phyloP scores from a whole-genome alignment of 2,329 filamentous ascomycete genomes.

The Penicillium brasilianum region DNA sequence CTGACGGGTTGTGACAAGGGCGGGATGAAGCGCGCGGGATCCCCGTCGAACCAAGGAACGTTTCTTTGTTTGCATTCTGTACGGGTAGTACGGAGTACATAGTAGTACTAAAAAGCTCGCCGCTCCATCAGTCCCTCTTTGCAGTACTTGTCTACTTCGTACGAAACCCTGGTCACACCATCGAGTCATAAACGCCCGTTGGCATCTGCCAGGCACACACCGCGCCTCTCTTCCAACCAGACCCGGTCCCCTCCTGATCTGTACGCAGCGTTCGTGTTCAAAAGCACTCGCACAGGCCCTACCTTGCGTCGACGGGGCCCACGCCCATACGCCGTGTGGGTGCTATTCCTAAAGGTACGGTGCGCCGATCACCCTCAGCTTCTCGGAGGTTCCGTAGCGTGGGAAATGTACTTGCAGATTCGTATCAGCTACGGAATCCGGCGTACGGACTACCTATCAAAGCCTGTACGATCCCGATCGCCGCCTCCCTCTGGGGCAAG shows the following conservation, averaged over 20 bases:
- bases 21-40: conserved; percentile 22
- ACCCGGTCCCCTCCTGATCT: neutral
- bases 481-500: neutral
- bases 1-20: conserved; percentile 11
- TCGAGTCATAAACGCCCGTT: neutral
- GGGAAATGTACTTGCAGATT: conserved; percentile 11
- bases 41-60: conserved; percentile 20
- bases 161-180: conserved; percentile 4
- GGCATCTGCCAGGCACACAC: conserved; percentile 14
- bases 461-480: neutral
- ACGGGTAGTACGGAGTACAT: too few relatives aligned
- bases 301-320: conserved; percentile 22
- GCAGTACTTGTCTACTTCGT: neutral
- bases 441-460: neutral
- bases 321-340: conserved; percentile 21
- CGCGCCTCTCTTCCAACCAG: neutral
- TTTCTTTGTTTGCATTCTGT: conserved; percentile 13
- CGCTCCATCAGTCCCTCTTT: neutral
- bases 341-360: conserved; percentile 25
- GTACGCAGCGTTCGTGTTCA: conserved; percentile 6
- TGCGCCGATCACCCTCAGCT: conserved; percentile 25
- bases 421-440: neutral
- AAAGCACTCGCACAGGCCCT: conserved; percentile 20
- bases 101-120: neutral
- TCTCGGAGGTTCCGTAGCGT: conserved; percentile 23